phyloP scores from a whole-genome alignment of 2,329 filamentous ascomycete genomes.

The Ilyonectria destructans region DNA sequence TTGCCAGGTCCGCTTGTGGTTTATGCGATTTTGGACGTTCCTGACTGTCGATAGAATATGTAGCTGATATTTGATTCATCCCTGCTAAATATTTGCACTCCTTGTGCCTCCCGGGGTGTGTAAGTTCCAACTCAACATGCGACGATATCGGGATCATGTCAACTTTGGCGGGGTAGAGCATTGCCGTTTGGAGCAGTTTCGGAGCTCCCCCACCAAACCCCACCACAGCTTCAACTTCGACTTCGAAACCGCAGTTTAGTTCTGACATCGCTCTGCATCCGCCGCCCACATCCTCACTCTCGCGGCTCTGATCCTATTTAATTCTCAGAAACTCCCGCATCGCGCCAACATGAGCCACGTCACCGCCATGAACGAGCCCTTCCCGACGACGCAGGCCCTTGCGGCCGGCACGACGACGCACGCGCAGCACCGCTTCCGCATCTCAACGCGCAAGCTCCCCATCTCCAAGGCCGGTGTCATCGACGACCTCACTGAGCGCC shows the following conservation, averaged over 20 bases:
- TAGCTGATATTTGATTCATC: too few species aligned
- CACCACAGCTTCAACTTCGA: conserved; percentile 32
- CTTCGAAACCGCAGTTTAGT: neutral
- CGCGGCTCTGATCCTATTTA: neutral
- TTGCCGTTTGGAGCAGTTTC: conserved; percentile 11
- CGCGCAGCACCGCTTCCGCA: conserved; percentile 77
- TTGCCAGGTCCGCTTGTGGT: too few species aligned
- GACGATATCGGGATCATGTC: neutral
- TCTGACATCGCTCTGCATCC: neutral
- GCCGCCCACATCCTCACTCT: neutral
- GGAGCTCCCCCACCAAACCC: conserved; percentile 28
- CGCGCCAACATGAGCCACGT: conserved; percentile 58
- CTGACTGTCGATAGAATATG: too few species aligned
- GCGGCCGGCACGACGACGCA: conserved; percentile 70
- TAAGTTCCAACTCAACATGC: neutral
- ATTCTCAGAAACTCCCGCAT: neutral
- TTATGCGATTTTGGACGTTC: too few species aligned
- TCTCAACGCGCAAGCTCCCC: conserved; percentile 90
- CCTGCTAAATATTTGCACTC: too few species aligned
- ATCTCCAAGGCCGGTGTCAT: conserved; percentile 95
- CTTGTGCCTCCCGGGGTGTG: too few species aligned
- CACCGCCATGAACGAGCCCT: conserved; percentile 66
- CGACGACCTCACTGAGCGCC: conserved; percentile 83
- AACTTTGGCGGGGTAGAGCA: conserved; percentile 1
- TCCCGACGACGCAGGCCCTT: conserved; percentile 66